Percentiles rank a stretch among this genome's conserved stretches.
Evolutionary conservation across 345 rosid species (phyloP).

Genomic region (Salix exigua): DNA sequence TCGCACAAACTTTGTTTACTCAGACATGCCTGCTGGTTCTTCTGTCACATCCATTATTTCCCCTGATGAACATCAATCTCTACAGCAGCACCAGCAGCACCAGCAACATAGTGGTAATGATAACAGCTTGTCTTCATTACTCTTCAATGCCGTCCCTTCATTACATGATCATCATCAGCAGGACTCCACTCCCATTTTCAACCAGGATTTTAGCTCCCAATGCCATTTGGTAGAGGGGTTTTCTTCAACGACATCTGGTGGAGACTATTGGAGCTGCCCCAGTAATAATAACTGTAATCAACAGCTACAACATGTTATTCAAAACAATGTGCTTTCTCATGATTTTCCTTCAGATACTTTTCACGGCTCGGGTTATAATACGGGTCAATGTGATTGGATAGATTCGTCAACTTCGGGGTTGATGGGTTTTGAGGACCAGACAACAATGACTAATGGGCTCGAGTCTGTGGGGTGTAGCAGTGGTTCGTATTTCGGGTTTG

Average conservation of each 20-base stretch:
- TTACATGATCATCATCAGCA: constrained; percentile 5
- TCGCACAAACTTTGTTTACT: constrained; percentile 79
- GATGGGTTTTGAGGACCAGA: constrained; percentile 27
- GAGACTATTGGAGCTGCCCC: background rate
- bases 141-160: constrained; percentile 13
- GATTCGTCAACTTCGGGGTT: constrained; percentile 6
- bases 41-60: constrained; percentile 72
- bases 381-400: background rate
- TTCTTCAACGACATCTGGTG: background rate
- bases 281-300: background rate
- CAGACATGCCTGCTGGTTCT: constrained; percentile 71
- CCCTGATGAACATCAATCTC: constrained; percentile 46
- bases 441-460: constrained; percentile 6
- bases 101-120: background rate
- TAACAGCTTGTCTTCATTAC: constrained; percentile 13
- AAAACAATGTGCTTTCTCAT: constrained; percentile 48
- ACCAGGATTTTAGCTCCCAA: constrained; percentile 10
- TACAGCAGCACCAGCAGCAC: background rate
- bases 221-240: constrained; percentile 12
- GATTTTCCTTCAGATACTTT: constrained; percentile 34
- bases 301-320: background rate
- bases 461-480: constrained; percentile 8
- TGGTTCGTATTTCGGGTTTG: constrained; percentile 40
- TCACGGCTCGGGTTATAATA: constrained; percentile 8
- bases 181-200: constrained; percentile 18